Evolutionary conservation across 164 flowering plant species (phyloP), one percentile per base, ranked within the genome.

Genomic region (Kalanchoe fedtschenkoi): DNA sequence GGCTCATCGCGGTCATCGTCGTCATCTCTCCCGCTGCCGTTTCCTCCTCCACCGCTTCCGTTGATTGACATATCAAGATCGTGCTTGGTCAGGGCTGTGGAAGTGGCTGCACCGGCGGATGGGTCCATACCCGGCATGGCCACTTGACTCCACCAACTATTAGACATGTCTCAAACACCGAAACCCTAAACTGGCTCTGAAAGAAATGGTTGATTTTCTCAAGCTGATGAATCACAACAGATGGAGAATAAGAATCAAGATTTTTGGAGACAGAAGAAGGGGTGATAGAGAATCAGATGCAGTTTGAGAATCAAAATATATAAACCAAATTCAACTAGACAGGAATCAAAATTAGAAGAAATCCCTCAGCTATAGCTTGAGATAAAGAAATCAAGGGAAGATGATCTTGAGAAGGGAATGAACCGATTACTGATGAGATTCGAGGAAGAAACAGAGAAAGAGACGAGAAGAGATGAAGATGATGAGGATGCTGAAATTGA

Each of bases 1-100:
- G 73, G 73, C 58, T 70, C 73, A 22, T 62, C 70, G 30, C 66
- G 30, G 37, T 70, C 54, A 15, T 66, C 74, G 53, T 51, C 56
- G 14, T 51, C 56, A 26, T 51, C 56, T 51, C 56, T 51, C 3
- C 56, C 32, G 16, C 67, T 33, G 55, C 64, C 53, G 55, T 43
- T 51, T 44, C 53, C 64, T 7, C 35, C 64, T 1, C 53, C 64
- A 6, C 47, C 22, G 64, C 47, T 61, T 61, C 15, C 55, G 13
- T 32, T 62, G 26, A 62, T 62, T 42, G 64, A 62, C 55, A 62
- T 43, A 37, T 62, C 64, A 17, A 62, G 64, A 62, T 62, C 64
- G 16, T 28, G 64, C 26, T 44, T 62, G 24, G 16, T 43, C 10
- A 62, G 55, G 55, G 55, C 64, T 32, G 34, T 19, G 37, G 51